Evolutionary conservation across 345 rosid genomes (phyloP), one percentile per base, ranked within the genome.

Genomic region (Syzygium grande): DNA sequence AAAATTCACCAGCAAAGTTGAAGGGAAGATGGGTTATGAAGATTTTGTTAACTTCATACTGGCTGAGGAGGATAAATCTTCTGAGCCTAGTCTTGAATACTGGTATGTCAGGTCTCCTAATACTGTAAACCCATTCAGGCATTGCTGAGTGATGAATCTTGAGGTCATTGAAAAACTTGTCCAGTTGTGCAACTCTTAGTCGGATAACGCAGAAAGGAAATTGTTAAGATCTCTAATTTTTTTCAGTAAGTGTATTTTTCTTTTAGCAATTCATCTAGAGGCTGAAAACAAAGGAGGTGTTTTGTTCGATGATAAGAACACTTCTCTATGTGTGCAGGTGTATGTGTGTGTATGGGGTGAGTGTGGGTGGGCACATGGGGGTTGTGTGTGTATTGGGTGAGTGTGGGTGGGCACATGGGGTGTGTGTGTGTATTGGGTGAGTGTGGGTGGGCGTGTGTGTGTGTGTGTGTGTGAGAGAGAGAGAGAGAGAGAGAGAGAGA

Each of bases 31-130:
- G 98, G 93, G 94, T 88, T 97, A 97, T 90, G 98, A 97, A 93
- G 99, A 97, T 94, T 97, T 97, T 87, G 99, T 96, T 11, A 94
- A 94, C 92, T 97, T 97, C 91, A 94, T 97, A 73, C 94, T 97
- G 51, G 92, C 98, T 49, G 99, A 96, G 91, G 99, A 96, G 93
- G 98, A 97, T 87, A 97, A 97, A 89, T 92, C 98, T 90, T 91
- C 99, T 46, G 98, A 94, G 86, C 95, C 95, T 87, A 94, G 98
- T 89, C 96, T 97, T 84, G 97, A 95, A 90, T 96, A 93, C 91
- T 97, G 99, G 99, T 97, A 95, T 51, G 21, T 51, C n/a, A 12
- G 58, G 30, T 5, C 21, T 88, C 59, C 84, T 38, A 46, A 38
- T 85, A 84, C 84, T 65, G 61, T 68, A 53, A 21, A 53, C 52